A percentile compares a stretch with the other conserved stretches of the same genome.
phyloP scores from a whole-genome alignment of 2,329 filamentous ascomycete genomes.

The Penicillium brasilianum region DNA sequence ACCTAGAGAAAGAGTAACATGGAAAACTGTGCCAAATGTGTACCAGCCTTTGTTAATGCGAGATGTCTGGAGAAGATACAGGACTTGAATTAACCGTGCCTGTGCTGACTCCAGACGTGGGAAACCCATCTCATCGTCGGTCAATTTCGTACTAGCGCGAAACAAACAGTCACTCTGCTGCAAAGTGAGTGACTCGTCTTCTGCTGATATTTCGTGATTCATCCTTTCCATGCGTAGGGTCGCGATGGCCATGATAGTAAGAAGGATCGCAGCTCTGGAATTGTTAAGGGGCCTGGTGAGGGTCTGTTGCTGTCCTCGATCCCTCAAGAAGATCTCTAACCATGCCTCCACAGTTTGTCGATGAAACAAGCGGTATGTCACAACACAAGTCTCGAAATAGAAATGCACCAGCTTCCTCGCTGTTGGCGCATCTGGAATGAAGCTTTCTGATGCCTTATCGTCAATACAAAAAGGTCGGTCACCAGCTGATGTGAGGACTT shows the following conservation, averaged over 20 bases:
- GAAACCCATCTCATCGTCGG: neutral
- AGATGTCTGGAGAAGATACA: neutral
- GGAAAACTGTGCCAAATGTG: neutral
- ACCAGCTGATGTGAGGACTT: neutral
- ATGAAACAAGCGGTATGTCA: constrained; percentile 1
- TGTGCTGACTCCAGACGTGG: constrained; percentile 1
- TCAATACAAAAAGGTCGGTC: neutral
- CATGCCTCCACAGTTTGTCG: neutral
- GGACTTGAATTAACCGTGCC: neutral
- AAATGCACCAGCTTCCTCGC: neutral
- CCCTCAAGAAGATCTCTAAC: neutral
- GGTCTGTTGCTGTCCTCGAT: neutral
- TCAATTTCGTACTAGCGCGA: neutral
- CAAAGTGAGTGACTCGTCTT: neutral
- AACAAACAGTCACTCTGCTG: neutral
- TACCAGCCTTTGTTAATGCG: constrained; percentile 1
- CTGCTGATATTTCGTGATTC: neutral
- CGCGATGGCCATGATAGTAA: neutral
- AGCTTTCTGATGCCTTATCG: neutral
- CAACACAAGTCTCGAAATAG: neutral
- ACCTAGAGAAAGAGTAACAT: constrained; percentile 24
- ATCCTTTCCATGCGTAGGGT: neutral
- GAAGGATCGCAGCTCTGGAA: neutral
- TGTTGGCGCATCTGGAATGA: neutral
- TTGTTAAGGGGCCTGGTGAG: neutral